Base-by-base conservation (phyloP, 208 protist species). In the Cochliopodium minus region DNA sequence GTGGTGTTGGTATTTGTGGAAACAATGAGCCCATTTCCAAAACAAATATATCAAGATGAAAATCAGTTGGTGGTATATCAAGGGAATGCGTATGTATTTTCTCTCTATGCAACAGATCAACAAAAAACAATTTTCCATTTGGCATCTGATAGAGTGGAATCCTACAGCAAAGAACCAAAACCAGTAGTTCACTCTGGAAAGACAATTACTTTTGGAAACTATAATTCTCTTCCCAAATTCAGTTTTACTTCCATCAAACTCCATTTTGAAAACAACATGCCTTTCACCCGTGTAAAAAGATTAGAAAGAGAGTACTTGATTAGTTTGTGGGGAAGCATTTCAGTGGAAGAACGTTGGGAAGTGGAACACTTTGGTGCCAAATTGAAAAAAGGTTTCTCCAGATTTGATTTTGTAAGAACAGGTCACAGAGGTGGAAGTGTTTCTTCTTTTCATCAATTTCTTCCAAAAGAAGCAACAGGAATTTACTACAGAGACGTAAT, bases 401-500 rank as follows among this genome's bases (percentile, higher is more conserved):
- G 60, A 43, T 55, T n/a, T 30, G 60, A 65, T 23, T 65, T 62
- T 25, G 15, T 23, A 15, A 51, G 34, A 25, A 62, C 26, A 22
- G 25, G 43, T 22, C 1, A 1, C 3, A 15, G 35, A 36, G 47
- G n/a, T 25, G 52, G 45, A 56, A 30, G 33, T 23, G 52, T 53
- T 28, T 6, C 49, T 7, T 54, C 62, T 11, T 66, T 66, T 23
- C 64, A 22, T 28, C 25, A 39, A 34, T 29, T 66, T 17, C 48
- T 66, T 23, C 62, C 62, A 20, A 6, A 29, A 20, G 20, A 2
- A 11, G 62, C 62, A 7, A 28, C 2, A 20, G 62, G 65, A 11
- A 66, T 66, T 59, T 66, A 64, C 28, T 66, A 51, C 25, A 10
- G 62, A 43, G 62, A 66, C 35, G n/a, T 46, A 28, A 66, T 66